phyloP scores from a whole-genome alignment of 2,329 filamentous ascomycete genomes.

The Cordyceps cicadae region DNA sequence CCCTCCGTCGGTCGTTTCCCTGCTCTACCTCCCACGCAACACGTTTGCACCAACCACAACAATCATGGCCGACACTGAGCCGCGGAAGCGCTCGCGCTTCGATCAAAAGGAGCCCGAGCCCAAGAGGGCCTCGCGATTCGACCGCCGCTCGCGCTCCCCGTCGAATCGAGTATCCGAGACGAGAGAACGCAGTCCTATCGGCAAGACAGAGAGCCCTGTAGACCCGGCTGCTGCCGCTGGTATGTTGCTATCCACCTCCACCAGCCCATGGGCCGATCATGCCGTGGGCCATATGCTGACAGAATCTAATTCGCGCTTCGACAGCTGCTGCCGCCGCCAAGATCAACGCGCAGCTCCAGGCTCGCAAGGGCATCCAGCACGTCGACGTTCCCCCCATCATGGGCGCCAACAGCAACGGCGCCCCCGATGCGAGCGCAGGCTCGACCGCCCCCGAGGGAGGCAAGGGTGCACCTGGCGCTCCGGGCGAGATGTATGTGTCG shows the following conservation, averaged over 20 bases:
- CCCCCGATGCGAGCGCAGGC: slow-evolving; percentile 31
- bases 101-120: slow-evolving; percentile 83
- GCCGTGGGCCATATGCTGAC: background rate
- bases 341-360: slow-evolving; percentile 76
- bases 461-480: slow-evolving; percentile 41
- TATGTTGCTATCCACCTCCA: slow-evolving; percentile 31
- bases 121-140: slow-evolving; percentile 71
- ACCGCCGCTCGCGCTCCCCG: slow-evolving; percentile 84
- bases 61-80: slow-evolving; percentile 61
- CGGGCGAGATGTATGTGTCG: slow-evolving; percentile 84
- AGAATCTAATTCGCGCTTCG: background rate
- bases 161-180: slow-evolving; percentile 58
- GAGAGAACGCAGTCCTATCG: slow-evolving; percentile 74
- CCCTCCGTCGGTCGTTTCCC: background rate
- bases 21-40: background rate
- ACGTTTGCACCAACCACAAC: background rate
- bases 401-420: slow-evolving; percentile 41
- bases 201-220: slow-evolving; percentile 40
- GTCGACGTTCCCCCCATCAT: slow-evolving; percentile 79
- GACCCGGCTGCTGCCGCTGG: slow-evolving; percentile 74
- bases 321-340: slow-evolving; percentile 79
- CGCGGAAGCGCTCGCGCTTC: slow-evolving; percentile 80
- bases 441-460: slow-evolving; percentile 21
- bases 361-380: slow-evolving; percentile 83
- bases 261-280: background rate